Percentiles rank a stretch among this genome's conserved stretches.
Evolutionary conservation across 2,329 filamentous ascomycete genomes (phyloP).

Genomic region (Dendryphion nanum): DNA sequence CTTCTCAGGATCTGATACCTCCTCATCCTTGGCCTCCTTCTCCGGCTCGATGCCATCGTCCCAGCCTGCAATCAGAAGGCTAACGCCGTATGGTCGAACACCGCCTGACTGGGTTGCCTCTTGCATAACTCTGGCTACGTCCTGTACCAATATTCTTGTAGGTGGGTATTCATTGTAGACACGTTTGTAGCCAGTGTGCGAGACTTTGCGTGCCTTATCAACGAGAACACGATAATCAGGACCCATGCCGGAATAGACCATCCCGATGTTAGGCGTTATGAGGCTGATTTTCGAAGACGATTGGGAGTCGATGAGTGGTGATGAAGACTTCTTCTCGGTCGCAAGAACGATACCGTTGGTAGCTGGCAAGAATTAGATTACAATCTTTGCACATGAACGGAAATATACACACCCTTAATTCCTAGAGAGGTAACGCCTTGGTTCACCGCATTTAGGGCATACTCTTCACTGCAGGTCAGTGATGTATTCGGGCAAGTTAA

Average conservation of each 20-base stretch:
- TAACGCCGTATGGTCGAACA: slow-evolving; percentile 95
- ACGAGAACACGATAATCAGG: slow-evolving; percentile 97
- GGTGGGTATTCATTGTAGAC: slow-evolving; percentile 99
- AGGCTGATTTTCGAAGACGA: slow-evolving; percentile 97
- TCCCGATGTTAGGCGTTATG: slow-evolving; percentile 98
- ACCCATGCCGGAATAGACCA: slow-evolving; percentile 99
- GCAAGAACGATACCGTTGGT: slow-evolving; percentile 98
- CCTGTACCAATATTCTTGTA: slow-evolving; percentile 97
- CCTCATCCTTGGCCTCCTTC: slow-evolving; percentile 59
- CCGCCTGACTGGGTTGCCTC: slow-evolving; percentile 97
- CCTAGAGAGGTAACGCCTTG: slow-evolving; percentile 97
- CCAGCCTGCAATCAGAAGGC: slow-evolving; percentile 93
- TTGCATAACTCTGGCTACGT: slow-evolving; percentile 96
- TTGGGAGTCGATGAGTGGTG: slow-evolving; percentile 89
- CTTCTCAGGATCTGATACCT: slow-evolving; percentile 54
- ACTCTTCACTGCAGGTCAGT: slow-evolving; percentile 63
- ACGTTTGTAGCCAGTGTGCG: slow-evolving; percentile 97
- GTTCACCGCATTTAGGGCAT: slow-evolving; percentile 98
- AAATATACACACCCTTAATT: slow-evolving; percentile 74
- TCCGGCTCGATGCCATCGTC: slow-evolving; percentile 95
- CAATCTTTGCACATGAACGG: slow-evolving; percentile 5
- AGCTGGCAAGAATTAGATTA: slow-evolving; percentile 53
- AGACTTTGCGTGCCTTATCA: slow-evolving; percentile 96
- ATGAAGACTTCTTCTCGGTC: slow-evolving; percentile 99
- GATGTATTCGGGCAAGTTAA: background rate